phyloP scores from a whole-genome alignment of 768 basidiomycete genomes.

The Termitomyces sp. region DNA sequence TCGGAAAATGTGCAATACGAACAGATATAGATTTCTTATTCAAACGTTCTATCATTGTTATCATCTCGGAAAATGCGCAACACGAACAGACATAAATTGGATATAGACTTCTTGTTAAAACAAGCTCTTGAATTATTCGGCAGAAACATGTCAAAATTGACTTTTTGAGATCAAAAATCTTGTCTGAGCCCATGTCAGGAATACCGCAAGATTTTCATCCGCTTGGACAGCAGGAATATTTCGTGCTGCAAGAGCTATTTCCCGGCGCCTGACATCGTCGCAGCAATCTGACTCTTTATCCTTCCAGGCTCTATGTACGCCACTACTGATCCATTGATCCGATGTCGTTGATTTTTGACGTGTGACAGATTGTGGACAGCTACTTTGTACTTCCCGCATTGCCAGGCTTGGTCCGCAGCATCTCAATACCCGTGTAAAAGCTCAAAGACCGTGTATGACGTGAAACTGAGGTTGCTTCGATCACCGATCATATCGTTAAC shows the following conservation, averaged over 20 bases:
- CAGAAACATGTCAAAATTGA: conserved; percentile 1
- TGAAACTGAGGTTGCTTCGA: background rate
- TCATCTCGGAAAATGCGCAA: too few relatives aligned
- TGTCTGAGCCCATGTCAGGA: conserved; percentile 29
- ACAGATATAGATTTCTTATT: conserved; percentile 57
- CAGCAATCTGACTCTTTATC: background rate
- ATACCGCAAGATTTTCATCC: conserved; percentile 17
- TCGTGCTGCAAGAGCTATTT: background rate
- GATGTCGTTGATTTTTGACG: background rate
- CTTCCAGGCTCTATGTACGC: background rate
- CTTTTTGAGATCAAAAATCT: conserved; percentile 18
- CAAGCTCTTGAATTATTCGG: too few relatives aligned
- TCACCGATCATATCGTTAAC: background rate
- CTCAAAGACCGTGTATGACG: background rate
- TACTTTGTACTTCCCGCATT: background rate
- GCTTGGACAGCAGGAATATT: background rate
- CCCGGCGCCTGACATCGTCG: too few relatives aligned
- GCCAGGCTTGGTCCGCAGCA: background rate
- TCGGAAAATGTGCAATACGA: conserved; percentile 43
- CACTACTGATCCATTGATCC: too few relatives aligned
- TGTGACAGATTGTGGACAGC: too few relatives aligned
- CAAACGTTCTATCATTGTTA: conserved; percentile 7
- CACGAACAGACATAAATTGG: too few relatives aligned
- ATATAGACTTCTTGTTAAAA: too few relatives aligned
- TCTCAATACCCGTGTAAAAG: background rate